Conservation (phyloP, 495 filamentous ascomycete genomes). For the Amphirosellinia nigrospora region DNA sequence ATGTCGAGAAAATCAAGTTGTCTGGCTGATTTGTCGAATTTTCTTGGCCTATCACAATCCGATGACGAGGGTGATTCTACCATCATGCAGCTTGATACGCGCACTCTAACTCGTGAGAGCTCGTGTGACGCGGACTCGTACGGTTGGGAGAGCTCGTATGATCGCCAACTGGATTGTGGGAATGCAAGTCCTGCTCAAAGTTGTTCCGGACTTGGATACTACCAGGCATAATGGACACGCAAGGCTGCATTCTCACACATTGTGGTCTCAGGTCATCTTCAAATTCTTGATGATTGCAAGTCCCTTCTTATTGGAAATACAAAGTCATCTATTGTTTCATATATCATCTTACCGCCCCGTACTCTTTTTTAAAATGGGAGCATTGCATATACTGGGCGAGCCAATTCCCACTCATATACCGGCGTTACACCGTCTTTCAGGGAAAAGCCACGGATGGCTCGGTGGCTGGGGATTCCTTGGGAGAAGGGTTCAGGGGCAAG, state of each 20-base stretch:
- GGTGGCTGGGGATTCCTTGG: slow-evolving; percentile 9
- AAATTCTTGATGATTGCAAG: not conserved
- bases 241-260: not conserved
- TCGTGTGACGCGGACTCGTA: slow-evolving; percentile 48
- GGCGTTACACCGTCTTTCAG: not conserved
- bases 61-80: slow-evolving; percentile 35
- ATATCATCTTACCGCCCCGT: not conserved
- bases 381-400: slow-evolving; percentile 17
- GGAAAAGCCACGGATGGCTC: slow-evolving; percentile 8
- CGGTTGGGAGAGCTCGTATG: slow-evolving; percentile 56
- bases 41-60: slow-evolving; percentile 35
- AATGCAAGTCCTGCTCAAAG: slow-evolving; percentile 1
- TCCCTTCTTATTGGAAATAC: not conserved
- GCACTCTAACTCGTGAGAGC: slow-evolving; percentile 29
- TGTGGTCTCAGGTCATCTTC: not conserved
- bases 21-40: slow-evolving; percentile 45
- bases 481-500: not conserved
- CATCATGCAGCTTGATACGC: slow-evolving; percentile 32
- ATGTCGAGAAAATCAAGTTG: slow-evolving; percentile 18
- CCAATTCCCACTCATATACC: slow-evolving; percentile 9
- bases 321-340: not conserved
- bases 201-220: not conserved
- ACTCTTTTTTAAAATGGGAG: not conserved
- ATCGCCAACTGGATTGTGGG: slow-evolving; percentile 36
- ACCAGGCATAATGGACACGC: not conserved